Base-by-base conservation (phyloP, 768 basidiomycete genomes). In the Russula brevipes region DNA sequence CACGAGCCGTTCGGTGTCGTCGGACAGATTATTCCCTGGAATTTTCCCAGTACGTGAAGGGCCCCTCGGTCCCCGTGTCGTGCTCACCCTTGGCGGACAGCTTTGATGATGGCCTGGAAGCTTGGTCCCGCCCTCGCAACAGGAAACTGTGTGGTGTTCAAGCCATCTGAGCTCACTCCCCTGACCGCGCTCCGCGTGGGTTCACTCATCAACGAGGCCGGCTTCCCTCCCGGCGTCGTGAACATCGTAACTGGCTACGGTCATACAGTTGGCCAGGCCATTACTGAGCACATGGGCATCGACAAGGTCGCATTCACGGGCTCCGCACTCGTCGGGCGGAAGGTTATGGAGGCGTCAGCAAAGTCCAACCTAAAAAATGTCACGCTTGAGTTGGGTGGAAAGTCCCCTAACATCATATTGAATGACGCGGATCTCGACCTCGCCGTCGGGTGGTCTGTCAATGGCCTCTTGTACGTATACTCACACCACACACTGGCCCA, bases 271-370 rank as follows among this genome's bases (percentile, higher is more conserved):
- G 87, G 87, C 4, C 73, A 78, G 52, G 82, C 84, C 50, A 82
- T 88, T 66, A 70, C 81, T 1, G 73, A 76, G 53, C 85, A 87
- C 74, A 77, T 76, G 66, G 72, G 72, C 44, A 82, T 90, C 67
- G 81, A 83, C 63, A 89, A 88, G 77, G 80, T 89, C 63, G 82
- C 86, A 0, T 88, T 89, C 77, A 89, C 88, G 4, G 88, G 88
- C n/a, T 82, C 81, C 58, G 86, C 86, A 45, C 71, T 80, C 52
- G 81, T 83, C 57, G 88, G 87, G 14, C 79, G 86, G 11, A 80
- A 79, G 66, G 81, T 88, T 72, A 80, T 86, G 76, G 80, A 82
- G 68, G 82, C 85, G 0, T 80, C 88, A 2, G 73, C 75, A 24
- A 78, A 39, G 38, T 39, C 38, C 12, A 39, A 39, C 51, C 72